Conservation (phyloP, 2,329 filamentous ascomycete species). For the Lizonia empirigonia region DNA sequence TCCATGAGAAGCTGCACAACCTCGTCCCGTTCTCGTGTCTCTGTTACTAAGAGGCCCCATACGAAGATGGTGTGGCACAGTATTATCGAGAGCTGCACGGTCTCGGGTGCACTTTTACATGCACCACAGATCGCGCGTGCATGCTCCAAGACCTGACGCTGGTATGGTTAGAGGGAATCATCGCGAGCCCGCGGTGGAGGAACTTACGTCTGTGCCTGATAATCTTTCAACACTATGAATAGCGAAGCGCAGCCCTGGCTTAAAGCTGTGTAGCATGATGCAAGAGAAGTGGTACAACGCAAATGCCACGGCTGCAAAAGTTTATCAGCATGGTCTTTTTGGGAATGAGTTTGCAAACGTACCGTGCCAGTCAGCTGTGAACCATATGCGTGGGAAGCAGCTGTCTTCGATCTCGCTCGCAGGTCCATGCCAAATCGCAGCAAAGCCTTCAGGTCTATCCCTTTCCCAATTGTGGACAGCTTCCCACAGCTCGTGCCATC, state of each 20-base stretch:
- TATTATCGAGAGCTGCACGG: conserved; percentile 30
- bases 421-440: conserved; percentile 37
- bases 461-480: conserved; percentile 30
- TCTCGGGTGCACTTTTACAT: conserved; percentile 33
- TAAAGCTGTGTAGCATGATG: conserved; percentile 39
- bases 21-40: conserved; percentile 25
- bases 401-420: conserved; percentile 11
- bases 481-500: conserved; percentile 35
- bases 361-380: conserved; percentile 44
- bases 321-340: background rate
- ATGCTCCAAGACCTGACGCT: conserved; percentile 32
- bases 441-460: conserved; percentile 34
- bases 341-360: background rate
- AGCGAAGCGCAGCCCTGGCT: conserved; percentile 37
- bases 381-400: conserved; percentile 34
- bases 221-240: conserved; percentile 27
- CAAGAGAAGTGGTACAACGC: conserved; percentile 38
- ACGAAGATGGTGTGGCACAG: conserved; percentile 38
- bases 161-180: conserved; percentile 11
- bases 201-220: conserved; percentile 31
- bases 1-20: conserved; percentile 30
- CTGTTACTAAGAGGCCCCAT: conserved; percentile 33
- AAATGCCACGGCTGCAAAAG: conserved; percentile 29
- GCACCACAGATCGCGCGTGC: conserved; percentile 36
- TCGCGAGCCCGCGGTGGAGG: background rate